Conservation (phyloP, 352 stramenopile species). For the Phytophthora sansomeana region DNA sequence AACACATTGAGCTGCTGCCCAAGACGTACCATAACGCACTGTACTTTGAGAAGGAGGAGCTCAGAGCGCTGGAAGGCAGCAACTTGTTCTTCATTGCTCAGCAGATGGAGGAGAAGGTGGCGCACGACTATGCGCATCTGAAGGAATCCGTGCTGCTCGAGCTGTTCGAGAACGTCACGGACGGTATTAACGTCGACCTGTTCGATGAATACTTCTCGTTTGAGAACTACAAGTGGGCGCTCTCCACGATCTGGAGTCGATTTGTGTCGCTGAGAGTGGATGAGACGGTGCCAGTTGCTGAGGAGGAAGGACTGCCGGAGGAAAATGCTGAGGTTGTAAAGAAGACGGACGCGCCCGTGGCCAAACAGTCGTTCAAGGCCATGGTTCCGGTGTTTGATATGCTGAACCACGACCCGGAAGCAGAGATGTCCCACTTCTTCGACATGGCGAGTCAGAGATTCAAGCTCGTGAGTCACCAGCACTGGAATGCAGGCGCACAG, state of each 20-base stretch:
- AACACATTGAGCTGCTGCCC: constrained; percentile 72
- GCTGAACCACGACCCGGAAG: constrained; percentile 84
- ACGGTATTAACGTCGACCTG: constrained; percentile 31
- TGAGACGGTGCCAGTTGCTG: constrained; percentile 9
- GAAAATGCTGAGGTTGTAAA: neutral
- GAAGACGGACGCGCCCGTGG: neutral
- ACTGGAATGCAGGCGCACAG: constrained; percentile 73
- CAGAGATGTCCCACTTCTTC: constrained; percentile 78
- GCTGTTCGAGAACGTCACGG: constrained; percentile 52
- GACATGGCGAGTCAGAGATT: constrained; percentile 60
- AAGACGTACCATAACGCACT: constrained; percentile 73
- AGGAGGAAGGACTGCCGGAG: constrained; percentile 24
- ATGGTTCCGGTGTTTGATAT: constrained; percentile 91
- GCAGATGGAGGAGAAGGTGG: constrained; percentile 69
- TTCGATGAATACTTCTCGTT: constrained; percentile 66
- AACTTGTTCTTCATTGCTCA: constrained; percentile 73
- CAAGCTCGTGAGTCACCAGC: constrained; percentile 77
- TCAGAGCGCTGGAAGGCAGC: constrained; percentile 56
- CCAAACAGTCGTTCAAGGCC: constrained; percentile 63
- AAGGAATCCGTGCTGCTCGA: constrained; percentile 52
- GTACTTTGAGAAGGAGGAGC: constrained; percentile 60
- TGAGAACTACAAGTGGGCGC: constrained; percentile 80
- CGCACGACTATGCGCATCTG: constrained; percentile 55
- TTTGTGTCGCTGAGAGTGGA: constrained; percentile 76
- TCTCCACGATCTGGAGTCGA: constrained; percentile 90